phyloP scores from a whole-genome alignment of 805 yeast genomes.

The Blastobotrys peoriensis region DNA sequence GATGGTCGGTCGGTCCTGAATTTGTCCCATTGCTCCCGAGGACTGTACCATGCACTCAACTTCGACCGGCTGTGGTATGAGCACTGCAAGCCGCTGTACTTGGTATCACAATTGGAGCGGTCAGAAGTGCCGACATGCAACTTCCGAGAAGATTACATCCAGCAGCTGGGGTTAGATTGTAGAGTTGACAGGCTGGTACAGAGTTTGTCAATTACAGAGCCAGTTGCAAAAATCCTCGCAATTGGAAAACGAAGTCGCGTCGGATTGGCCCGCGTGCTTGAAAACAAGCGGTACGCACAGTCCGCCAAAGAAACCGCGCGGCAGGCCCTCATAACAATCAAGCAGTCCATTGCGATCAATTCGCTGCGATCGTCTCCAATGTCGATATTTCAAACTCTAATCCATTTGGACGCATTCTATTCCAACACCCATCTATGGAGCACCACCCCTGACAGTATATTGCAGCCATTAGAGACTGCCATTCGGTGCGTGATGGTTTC shows the following conservation, averaged over 20 bases:
- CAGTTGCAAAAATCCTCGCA: background rate
- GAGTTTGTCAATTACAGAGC: no score
- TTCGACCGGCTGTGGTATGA: background rate
- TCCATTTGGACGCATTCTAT: background rate
- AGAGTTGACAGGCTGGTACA: no score
- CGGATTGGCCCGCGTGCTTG: background rate
- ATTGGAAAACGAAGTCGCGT: background rate
- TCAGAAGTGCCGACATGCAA: background rate
- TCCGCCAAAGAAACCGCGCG: background rate
- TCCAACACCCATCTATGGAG: background rate
- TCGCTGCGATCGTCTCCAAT: background rate
- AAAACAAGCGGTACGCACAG: background rate
- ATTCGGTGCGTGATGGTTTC: background rate
- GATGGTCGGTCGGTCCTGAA: background rate
- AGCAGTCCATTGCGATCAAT: background rate
- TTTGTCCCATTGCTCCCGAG: background rate
- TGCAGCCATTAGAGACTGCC: background rate
- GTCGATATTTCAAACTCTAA: no score
- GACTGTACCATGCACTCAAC: background rate
- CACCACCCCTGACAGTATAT: background rate
- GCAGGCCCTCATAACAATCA: background rate
- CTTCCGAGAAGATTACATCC: background rate
- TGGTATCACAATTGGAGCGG: background rate
- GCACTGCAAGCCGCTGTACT: background rate
- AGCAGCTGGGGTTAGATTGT: background rate